A percentile compares a stretch with the other conserved stretches of the same genome.
Evolutionary conservation across 1,284 basidiomycete genomes (phyloP).

Genomic region (Marasmius fiardii): DNA sequence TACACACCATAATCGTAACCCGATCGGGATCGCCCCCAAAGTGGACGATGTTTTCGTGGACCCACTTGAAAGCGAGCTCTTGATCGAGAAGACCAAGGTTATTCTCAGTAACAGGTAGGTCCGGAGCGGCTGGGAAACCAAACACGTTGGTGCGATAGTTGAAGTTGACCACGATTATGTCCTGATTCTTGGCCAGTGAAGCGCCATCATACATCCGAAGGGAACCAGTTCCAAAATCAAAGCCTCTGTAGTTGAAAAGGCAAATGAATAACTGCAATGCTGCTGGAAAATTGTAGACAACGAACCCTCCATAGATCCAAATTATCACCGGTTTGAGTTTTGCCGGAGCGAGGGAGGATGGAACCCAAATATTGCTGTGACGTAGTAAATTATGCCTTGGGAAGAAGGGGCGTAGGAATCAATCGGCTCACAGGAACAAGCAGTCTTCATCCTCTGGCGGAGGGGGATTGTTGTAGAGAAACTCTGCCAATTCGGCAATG

Average conservation of each 20-base stretch:
- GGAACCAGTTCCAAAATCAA: conserved; percentile 12
- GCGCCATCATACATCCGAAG: conserved; percentile 12
- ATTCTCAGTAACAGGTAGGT: conserved; percentile 11
- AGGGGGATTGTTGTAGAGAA: conserved; percentile 9
- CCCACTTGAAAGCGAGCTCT: neutral
- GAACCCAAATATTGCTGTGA: neutral
- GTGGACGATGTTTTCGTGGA: neutral
- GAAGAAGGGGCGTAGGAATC: neutral
- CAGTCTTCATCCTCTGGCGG: conserved; percentile 14
- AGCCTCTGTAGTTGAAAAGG: too few relatives aligned
- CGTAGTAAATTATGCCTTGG: neutral
- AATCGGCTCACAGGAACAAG: conserved; percentile 9
- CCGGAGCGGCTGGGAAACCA: conserved; percentile 12
- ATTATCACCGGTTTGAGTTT: conserved; percentile 1
- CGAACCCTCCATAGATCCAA: conserved; percentile 11
- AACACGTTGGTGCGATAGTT: conserved; percentile 18
- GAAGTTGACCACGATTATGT: conserved; percentile 13
- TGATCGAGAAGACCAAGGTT: conserved; percentile 17
- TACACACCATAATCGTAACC: neutral
- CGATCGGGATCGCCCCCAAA: neutral
- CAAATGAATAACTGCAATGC: too few relatives aligned
- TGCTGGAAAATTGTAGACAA: neutral
- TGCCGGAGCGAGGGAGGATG: neutral
- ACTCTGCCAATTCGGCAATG: neutral
- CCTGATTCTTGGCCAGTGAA: conserved; percentile 9